Percentiles rank a stretch among this genome's conserved stretches.
These are phyloP conservation scores for Dimocarpus longan DNA, from an alignment of 345 rosid genomes.

Conservation along the genomic window DNA sequence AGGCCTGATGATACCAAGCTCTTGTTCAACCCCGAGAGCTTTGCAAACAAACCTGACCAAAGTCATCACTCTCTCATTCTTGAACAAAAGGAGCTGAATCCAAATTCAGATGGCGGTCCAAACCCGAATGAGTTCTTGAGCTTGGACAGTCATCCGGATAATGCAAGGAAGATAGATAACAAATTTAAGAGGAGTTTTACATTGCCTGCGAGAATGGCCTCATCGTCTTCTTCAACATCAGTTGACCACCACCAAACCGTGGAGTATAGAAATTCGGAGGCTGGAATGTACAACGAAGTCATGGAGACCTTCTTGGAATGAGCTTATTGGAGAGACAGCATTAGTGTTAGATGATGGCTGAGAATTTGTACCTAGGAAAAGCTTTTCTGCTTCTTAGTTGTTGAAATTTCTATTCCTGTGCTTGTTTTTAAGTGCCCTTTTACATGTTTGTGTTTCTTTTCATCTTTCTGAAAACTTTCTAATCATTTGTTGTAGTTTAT, in stretches of 20 bases:
- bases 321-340: constrained; percentile 13
- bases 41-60: constrained; percentile 50
- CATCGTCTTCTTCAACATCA: constrained; percentile 70
- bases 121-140: constrained; percentile 69
- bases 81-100: constrained; percentile 43
- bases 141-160: constrained; percentile 67
- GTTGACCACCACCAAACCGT: constrained; percentile 49
- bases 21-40: constrained; percentile 60
- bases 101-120: constrained; percentile 49
- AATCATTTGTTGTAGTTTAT: constrained; percentile 35
- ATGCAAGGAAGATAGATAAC: constrained; percentile 50
- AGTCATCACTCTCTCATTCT: constrained; percentile 33
- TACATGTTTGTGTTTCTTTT: constrained; percentile 16
- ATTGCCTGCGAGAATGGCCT: constrained; percentile 72
- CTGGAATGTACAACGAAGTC: constrained; percentile 68
- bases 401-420: constrained; percentile 21
- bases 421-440: constrained; percentile 22
- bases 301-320: constrained; percentile 88
- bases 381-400: constrained; percentile 19
- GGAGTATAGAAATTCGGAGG: constrained; percentile 58
- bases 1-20: constrained; percentile 73
- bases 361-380: constrained; percentile 32
- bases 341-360: not conserved
- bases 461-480: constrained; percentile 13
- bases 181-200: constrained; percentile 84